Evolutionary conservation across 2,329 filamentous ascomycete genomes (phyloP).

Genomic region (Fusarium sp.): DNA sequence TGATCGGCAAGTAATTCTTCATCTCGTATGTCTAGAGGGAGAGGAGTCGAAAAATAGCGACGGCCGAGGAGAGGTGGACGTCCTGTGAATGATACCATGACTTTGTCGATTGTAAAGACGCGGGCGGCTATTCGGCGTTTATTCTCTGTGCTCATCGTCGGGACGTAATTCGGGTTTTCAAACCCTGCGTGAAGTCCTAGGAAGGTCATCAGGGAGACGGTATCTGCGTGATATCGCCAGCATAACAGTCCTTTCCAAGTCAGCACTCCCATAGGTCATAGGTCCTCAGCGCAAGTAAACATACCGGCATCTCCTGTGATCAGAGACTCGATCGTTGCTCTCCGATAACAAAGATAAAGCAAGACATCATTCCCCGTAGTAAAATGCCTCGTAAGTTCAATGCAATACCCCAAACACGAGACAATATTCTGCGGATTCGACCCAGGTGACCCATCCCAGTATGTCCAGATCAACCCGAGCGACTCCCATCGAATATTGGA

Average conservation of each 20-base stretch:
- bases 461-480: conserved; percentile 51
- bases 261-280: not conserved
- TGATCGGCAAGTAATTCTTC: conserved; percentile 58
- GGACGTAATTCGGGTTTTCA: conserved; percentile 40
- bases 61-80: conserved; percentile 63
- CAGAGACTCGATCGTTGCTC: conserved; percentile 50
- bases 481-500: conserved; percentile 56
- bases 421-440: conserved; percentile 1
- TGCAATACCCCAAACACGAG: conserved; percentile 43
- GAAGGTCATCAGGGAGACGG: conserved; percentile 50
- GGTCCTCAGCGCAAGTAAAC: conserved; percentile 12
- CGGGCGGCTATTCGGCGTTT: conserved; percentile 46
- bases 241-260: conserved; percentile 45
- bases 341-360: conserved; percentile 50
- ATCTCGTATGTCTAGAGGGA: conserved; percentile 65
- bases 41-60: conserved; percentile 63
- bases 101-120: conserved; percentile 60
- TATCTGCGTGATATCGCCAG: conserved; percentile 52
- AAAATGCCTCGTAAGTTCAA: conserved; percentile 45
- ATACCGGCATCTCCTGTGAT: conserved; percentile 54
- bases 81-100: conserved; percentile 62
- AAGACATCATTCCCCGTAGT: conserved; percentile 50
- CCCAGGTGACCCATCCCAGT: conserved; percentile 23
- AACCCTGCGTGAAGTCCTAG: conserved; percentile 48
- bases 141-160: conserved; percentile 50